A percentile compares a stretch with the other conserved stretches of the same genome.
Conservation (phyloP, 306 rosid genomes). For the Macrotyloma uniflorum region DNA sequence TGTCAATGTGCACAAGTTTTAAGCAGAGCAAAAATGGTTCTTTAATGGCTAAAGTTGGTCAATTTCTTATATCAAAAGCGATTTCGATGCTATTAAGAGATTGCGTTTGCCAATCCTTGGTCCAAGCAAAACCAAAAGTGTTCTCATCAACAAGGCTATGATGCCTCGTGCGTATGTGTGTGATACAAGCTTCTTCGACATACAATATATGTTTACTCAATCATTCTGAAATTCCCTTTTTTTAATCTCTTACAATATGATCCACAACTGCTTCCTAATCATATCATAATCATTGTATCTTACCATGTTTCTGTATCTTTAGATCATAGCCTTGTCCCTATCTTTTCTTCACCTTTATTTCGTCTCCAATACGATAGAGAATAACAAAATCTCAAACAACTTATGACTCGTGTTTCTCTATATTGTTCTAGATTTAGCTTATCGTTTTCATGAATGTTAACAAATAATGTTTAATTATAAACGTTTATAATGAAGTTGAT, state of each 20-base stretch:
- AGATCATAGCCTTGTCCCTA: too few relatives aligned
- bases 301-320: constrained; percentile 1
- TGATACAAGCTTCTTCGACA: neutral
- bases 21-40: neutral
- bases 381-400: neutral
- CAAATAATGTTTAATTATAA: too few relatives aligned
- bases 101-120: constrained; percentile 26
- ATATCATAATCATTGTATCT: constrained; percentile 32
- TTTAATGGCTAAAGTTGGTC: constrained; percentile 38
- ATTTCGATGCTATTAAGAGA: constrained; percentile 31
- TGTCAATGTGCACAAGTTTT: constrained; percentile 22
- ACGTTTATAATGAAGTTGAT: too few relatives aligned
- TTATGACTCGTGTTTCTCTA: neutral
- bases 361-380: neutral
- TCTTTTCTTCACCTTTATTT: constrained; percentile 1
- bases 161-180: neutral
- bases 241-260: neutral
- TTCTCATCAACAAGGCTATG: too few relatives aligned
- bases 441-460: too few relatives aligned
- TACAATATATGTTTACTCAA: too few relatives aligned
- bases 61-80: constrained; percentile 39
- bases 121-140: constrained; percentile 1
- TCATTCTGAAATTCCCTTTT: too few relatives aligned
- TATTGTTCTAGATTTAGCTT: too few relatives aligned
- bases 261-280: neutral